Evolutionary conservation across 1,284 basidiomycete genomes (phyloP), one percentile per base, ranked within the genome.

Genomic region (Melampsora larici-populina): DNA sequence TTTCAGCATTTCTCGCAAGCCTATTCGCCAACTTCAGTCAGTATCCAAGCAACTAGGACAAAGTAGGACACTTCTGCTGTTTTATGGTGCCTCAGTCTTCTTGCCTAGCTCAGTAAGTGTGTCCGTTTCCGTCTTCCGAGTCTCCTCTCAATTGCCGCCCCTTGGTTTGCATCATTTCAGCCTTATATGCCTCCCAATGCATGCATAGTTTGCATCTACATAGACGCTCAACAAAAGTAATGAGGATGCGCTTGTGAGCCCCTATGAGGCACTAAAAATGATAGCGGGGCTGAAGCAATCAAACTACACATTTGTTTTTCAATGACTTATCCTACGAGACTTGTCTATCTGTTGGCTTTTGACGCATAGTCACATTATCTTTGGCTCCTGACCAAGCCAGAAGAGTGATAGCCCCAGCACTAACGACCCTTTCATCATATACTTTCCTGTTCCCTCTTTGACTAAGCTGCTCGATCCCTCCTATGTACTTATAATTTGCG

Each of bases 1-100:
- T 24, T 58, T 58, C 55, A 58, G 55, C 55, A n/a, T n/a, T 58
- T 29, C 55, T 58, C 55, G n/a, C 55, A 58, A 58, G 55, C 55
- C 55, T 58, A 29, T 8, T n/a, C 55, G 21, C 21, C n/a, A 58
- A 29, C 55, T 58, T 29, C n/a, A 58, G n/a, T 58, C 26, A 58
- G 55, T 58, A n/a, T 58, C 55, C 55, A 58, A 58, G 55, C 26
- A n/a, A 58, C 55, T 58, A 58, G 55, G 55, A 24, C 21, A 58
- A 29, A 58, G 26, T n/a, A 58, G 55, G n/a, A 13, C 26, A n/a
- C n/a, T 15, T 55, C 17, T 58, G 26, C 55, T 24, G 55, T 24
- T n/a, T 58, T 58, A 24, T n/a, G 55, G 55, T 58, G 55, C 26
- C 26, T 29, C 26, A 58, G n/a, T 29, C 55, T 58, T n/a, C 26